Evolutionary conservation across 257 asterid genomes (phyloP).

Genomic region (Nicotiana obtusifolia): DNA sequence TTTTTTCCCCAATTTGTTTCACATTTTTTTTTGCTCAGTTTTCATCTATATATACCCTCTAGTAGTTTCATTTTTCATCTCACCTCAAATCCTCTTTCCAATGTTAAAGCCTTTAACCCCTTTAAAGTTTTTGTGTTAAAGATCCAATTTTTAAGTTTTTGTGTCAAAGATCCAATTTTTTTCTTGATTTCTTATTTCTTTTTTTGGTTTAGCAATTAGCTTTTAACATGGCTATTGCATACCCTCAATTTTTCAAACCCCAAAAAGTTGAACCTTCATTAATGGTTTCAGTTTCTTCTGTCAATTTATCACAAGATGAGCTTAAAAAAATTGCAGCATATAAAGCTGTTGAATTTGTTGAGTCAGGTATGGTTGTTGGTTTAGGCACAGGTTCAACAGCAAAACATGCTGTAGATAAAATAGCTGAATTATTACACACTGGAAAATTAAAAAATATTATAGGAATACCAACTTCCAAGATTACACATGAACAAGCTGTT

Average conservation of each 20-base stretch:
- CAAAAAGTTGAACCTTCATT: constrained; percentile 27
- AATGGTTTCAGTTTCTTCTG: constrained; percentile 21
- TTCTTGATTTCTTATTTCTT: background rate
- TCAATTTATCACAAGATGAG: constrained; percentile 30
- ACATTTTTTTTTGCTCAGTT: background rate
- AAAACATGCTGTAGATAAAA: constrained; percentile 35
- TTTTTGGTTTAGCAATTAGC: background rate
- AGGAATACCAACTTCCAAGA: constrained; percentile 40
- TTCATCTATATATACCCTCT: background rate
- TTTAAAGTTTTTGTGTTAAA: background rate
- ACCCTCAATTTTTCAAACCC: constrained; percentile 27
- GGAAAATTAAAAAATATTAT: constrained; percentile 29
- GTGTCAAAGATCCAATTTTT: no score
- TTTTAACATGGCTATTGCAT: constrained; percentile 48
- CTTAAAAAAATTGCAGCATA: constrained; percentile 36
- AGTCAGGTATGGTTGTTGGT: constrained; percentile 43
- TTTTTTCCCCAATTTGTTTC: background rate
- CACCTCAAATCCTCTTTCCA: no score
- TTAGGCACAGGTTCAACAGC: constrained; percentile 46
- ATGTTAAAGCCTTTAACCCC: no score
- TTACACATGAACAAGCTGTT: constrained; percentile 44
- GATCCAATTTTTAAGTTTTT: background rate
- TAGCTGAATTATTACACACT: constrained; percentile 27
- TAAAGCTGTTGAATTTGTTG: constrained; percentile 39
- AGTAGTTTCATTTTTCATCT: background rate